These are phyloP conservation scores for Petunia axillaris DNA, from an alignment of 257 asterid genomes.

Conservation along the genomic window DNA sequence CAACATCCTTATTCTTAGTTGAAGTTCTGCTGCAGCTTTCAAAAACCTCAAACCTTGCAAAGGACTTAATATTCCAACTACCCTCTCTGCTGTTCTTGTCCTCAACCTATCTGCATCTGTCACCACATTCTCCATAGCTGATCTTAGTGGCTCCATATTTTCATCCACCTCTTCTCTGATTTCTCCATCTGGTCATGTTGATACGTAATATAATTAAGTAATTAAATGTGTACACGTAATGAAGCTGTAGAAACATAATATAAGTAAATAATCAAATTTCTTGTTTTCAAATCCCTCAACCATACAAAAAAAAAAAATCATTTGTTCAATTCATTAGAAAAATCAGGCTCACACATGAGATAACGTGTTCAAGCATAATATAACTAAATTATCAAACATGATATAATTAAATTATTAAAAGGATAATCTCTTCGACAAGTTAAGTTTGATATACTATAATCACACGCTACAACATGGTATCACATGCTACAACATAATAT, in stretches of 20 bases:
- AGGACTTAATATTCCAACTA: slow-evolving; percentile 47
- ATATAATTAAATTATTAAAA: too few relatives aligned
- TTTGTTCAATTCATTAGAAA: too few relatives aligned
- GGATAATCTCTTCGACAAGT: too few relatives aligned
- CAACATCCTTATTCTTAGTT: slow-evolving; percentile 31
- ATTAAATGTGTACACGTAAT: not conserved
- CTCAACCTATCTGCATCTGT: slow-evolving; percentile 55
- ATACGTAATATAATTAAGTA: not conserved
- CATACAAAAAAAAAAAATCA: too few relatives aligned
- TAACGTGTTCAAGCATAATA: too few relatives aligned
- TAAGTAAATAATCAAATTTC: too few relatives aligned
- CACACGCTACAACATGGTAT: too few relatives aligned
- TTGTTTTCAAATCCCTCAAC: too few relatives aligned
- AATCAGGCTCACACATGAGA: too few relatives aligned
- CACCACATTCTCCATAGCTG: slow-evolving; percentile 39
- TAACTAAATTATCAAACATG: too few relatives aligned
- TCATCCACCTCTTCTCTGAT: slow-evolving; percentile 25
- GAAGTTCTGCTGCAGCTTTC: slow-evolving; percentile 46
- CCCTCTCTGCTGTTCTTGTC: slow-evolving; percentile 42
- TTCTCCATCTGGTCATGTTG: slow-evolving; percentile 21
- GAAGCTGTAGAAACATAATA: not conserved
- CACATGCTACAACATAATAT: not conserved
- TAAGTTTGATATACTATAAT: too few relatives aligned
- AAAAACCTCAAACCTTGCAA: slow-evolving; percentile 46
- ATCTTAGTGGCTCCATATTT: slow-evolving; percentile 38